Evolutionary conservation across 176 grass and related monocot species (phyloP).

Genomic region (Aegilops longissima): DNA sequence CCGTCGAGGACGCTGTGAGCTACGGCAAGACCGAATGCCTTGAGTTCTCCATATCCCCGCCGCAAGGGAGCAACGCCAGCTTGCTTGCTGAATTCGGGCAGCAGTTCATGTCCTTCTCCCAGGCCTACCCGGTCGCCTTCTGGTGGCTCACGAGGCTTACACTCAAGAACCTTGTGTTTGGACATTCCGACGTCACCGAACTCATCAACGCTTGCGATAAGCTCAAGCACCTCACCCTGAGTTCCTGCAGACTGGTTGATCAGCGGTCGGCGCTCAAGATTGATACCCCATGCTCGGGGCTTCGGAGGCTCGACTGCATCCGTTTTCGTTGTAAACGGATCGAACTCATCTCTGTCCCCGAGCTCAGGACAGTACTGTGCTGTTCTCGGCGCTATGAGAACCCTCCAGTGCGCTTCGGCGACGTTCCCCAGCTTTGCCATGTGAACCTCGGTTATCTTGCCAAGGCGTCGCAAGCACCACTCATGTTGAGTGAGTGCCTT

Average conservation of each 20-base stretch:
- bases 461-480: not conserved
- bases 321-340: not conserved
- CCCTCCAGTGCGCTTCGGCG: not conserved
- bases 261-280: not conserved
- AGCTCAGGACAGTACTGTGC: not conserved
- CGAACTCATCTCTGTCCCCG: not conserved
- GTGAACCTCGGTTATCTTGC: not conserved
- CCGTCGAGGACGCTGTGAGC: not conserved
- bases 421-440: not conserved
- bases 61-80: too few species aligned
- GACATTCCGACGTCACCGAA: not conserved
- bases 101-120: conserved; percentile 20
- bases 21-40: not conserved
- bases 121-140: not conserved
- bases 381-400: not conserved
- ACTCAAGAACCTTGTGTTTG: not conserved
- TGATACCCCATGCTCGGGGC: not conserved
- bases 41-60: too few species aligned
- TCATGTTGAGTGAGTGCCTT: not conserved
- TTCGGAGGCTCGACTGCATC: not conserved
- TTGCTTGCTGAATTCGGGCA: not conserved
- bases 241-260: not conserved
- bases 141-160: not conserved
- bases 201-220: not conserved
- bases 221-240: not conserved